phyloP scores from a whole-genome alignment of 2,329 filamentous ascomycete genomes.

The Elsinoe batatas region DNA sequence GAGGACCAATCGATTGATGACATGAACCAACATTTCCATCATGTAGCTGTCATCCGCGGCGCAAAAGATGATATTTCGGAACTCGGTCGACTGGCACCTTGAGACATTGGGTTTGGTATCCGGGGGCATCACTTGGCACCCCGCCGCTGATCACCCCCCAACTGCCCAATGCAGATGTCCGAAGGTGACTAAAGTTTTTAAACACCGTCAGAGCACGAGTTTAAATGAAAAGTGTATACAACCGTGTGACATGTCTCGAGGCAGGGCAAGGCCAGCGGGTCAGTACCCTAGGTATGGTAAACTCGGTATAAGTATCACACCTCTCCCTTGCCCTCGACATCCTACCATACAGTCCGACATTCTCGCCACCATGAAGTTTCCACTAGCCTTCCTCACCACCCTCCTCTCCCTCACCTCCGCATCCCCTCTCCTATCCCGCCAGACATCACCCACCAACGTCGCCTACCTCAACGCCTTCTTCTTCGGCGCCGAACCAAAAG shows the following conservation, averaged over 20 bases:
- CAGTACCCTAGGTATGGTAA: no score
- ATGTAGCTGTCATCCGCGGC: not conserved
- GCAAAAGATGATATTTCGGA: not conserved
- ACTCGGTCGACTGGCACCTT: no score
- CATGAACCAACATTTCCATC: not conserved
- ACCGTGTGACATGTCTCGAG: constrained; percentile 1
- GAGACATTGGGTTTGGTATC: no score
- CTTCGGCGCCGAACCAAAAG: constrained; percentile 11
- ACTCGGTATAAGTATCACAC: not conserved
- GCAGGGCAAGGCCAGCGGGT: not conserved
- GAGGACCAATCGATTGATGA: not conserved
- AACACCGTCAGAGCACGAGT: not conserved
- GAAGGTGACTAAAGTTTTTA: not conserved
- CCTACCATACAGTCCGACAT: not conserved
- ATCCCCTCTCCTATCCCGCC: not conserved
- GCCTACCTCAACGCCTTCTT: constrained; percentile 8
- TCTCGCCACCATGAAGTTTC: not conserved
- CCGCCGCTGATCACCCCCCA: constrained; percentile 6
- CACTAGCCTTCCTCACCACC: not conserved
- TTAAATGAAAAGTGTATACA: not conserved
- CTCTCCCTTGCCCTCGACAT: not conserved
- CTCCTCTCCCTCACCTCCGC: not conserved
- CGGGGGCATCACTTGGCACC: constrained; percentile 1
- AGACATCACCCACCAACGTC: not conserved
- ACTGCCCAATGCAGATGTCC: not conserved